A percentile compares a stretch with the other conserved stretches of the same genome.
Evolutionary conservation across 768 basidiomycete genomes (phyloP).

Genomic region (Phlebiopsis gigantea): DNA sequence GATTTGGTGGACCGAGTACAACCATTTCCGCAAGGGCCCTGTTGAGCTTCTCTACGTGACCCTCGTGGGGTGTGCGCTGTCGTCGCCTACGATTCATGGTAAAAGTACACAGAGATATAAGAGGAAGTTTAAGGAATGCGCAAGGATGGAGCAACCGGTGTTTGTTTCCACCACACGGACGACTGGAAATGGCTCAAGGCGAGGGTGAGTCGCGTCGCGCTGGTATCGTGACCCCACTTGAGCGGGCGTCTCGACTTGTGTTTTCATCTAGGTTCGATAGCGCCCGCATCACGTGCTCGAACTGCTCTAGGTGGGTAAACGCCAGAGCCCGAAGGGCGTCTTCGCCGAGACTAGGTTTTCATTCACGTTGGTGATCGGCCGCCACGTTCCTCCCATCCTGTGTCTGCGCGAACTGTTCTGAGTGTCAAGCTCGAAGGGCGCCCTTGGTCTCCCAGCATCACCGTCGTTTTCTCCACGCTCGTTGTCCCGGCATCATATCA

Average conservation of each 20-base stretch:
- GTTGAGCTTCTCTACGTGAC: background rate
- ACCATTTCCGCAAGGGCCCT: slow-evolving; percentile 11
- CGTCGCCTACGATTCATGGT: slow-evolving; percentile 3
- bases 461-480: background rate
- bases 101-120: background rate
- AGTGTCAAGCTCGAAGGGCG: background rate
- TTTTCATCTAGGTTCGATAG: too few relatives aligned
- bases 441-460: background rate
- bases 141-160: too few relatives aligned
- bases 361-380: background rate
- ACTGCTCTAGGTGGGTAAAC: background rate
- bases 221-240: too few relatives aligned
- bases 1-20: background rate
- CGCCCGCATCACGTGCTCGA: background rate
- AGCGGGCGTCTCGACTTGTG: too few relatives aligned
- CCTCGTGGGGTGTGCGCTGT: background rate
- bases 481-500: background rate
- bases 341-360: background rate
- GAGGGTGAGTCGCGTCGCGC: too few relatives aligned
- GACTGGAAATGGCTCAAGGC: background rate
- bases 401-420: background rate
- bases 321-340: background rate
- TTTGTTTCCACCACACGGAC: background rate
- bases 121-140: too few relatives aligned
- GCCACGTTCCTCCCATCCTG: background rate